A percentile compares a stretch with the other conserved stretches of the same genome.
Conservation (phyloP, 2,329 filamentous ascomycete genomes). For the Alternaria brassicicola region DNA sequence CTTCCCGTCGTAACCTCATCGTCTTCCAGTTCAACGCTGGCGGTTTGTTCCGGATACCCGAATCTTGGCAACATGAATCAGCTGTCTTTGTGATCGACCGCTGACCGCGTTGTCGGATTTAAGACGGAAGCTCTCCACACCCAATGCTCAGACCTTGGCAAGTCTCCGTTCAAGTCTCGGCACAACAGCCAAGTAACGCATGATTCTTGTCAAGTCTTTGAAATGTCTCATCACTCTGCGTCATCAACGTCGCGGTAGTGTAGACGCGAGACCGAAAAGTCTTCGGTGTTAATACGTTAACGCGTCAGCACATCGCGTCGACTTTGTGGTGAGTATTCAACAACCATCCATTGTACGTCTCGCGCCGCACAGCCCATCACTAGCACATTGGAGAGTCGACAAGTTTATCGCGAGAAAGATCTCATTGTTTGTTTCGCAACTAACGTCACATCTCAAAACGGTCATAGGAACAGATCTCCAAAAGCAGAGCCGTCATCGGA, state of each 20-base stretch:
- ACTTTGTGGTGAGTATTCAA: background rate
- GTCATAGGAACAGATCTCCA: background rate
- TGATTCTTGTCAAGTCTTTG: background rate
- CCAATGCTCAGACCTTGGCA: background rate
- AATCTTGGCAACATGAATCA: background rate
- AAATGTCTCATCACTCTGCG: no score
- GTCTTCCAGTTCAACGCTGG: background rate
- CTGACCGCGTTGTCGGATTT: background rate
- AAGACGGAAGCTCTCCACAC: background rate
- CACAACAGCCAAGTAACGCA: background rate
- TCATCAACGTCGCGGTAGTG: background rate
- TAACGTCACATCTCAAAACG: background rate
- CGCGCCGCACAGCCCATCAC: background rate
- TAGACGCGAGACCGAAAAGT: background rate
- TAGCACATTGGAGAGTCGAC: background rate
- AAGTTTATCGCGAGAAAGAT: background rate
- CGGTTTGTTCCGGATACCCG: background rate
- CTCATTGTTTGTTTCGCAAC: background rate
- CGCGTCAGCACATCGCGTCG: background rate
- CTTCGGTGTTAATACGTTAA: background rate
- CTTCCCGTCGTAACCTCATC: accelerated
- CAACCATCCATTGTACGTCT: background rate
- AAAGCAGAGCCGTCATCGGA: constrained; percentile 1
- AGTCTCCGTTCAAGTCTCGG: background rate
- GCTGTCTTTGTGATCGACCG: background rate